Base-by-base conservation (phyloP, 257 asterid genomes). In the Jasminum sambac region DNA sequence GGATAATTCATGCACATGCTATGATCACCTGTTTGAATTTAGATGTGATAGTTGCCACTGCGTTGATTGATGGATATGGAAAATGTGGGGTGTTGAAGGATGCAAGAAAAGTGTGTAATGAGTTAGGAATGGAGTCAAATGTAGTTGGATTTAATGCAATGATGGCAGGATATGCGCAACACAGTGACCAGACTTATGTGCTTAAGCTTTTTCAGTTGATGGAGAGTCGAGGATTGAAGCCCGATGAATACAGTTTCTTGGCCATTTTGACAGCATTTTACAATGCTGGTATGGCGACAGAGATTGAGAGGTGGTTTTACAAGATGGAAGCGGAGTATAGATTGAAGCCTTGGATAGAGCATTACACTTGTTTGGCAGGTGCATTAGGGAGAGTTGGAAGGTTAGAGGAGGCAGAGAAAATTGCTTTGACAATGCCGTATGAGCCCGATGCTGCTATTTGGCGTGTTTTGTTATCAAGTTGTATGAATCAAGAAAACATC, bases 391-490 rank as follows among this genome's bases (percentile, higher is more conserved):
- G 79, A 72, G 85, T 48, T 0, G 94, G 97, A 17, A 46, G 64
- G 74, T 73, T 88, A 64, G 95, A 84, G 63, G 91, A 86, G 79
- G 97, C 98, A 1, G 95, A 88, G 83, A 83, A 25, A 37, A 66
- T 87, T 59, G 93, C 85, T 71, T 67, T 74, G 58, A 75, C 85
- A 25, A 89, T 93, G 90, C 95, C 95, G 0, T 82, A 78, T 38
- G 50, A 86, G 78, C 94, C 96, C 0, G 98, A 93, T 72, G 91
- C 94, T 57, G 96, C 93, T 21, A 77, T 93, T 9, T 93, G 95
- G 96, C 82, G 98, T 16, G 77, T 80, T 10, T 48, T 90, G 57
- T 70, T 93, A 60, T 85, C 93, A 11, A 75, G 82, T 30, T 76
- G 80, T 64, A 83, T 78, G 16, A 74, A 72, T 55, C 67, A 74